Evolutionary conservation across 768 basidiomycete genomes (phyloP), one percentile per base, ranked within the genome.

Genomic region (Steccherinum ochraceum): DNA sequence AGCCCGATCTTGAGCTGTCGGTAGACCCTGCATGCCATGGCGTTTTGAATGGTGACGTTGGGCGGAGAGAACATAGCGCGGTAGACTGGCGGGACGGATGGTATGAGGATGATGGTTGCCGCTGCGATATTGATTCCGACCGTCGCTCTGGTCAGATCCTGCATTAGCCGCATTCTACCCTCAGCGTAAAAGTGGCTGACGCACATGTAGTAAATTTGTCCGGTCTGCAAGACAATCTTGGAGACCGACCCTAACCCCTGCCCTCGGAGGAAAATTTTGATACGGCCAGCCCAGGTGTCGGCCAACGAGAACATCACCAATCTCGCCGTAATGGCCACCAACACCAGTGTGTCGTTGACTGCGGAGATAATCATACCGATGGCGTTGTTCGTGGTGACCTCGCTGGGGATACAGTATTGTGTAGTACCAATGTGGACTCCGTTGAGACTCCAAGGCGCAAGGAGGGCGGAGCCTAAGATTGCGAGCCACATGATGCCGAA

Each of bases 161-260:
- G 18, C n/a, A 24, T 3, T 11, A 35, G 30, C 30, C 16, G 30
- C 7, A 16, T 16, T n/a, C n/a, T n/a, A n/a, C n/a, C n/a, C n/a
- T n/a, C n/a, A n/a, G n/a, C n/a, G n/a, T n/a, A n/a, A n/a, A n/a
- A n/a, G n/a, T n/a, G n/a, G 30, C 30, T 7, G 30, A 52, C 65
- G 18, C 55, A 70, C 72, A 67, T 27, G 50, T 73, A 71, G 51
- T 72, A 73, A 19, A 59, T 58, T 48, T 73, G 69, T 13, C 72
- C 71, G 24, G 67, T 68, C 18, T 63, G 58, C 13, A 74, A 50
- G 4, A 74, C 18, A 11, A 64, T 63, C 43, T 51, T 58, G 3
- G 70, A 67, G 44, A 73, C 50, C 24, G 30, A 54, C 35, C 69
- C 69, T n/a, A 73, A 59, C 11, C 63, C 47, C 3, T 61, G 43